phyloP scores from a whole-genome alignment of 2,329 filamentous ascomycete species.

The Beauveria caledonica region DNA sequence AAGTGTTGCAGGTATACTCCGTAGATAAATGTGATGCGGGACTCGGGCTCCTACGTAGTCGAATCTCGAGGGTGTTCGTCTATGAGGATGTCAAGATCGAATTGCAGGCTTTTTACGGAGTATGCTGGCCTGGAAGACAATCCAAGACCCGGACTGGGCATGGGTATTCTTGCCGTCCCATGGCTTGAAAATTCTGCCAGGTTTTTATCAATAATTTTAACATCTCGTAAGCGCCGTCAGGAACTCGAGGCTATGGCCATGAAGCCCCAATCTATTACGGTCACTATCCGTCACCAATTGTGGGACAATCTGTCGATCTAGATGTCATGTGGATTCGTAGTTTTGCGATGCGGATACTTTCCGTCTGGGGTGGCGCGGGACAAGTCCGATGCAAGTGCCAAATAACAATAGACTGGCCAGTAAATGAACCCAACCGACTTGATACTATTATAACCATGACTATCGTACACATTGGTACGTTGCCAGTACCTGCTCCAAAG shows the following conservation, averaged over 20 bases:
- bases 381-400: not conserved
- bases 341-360: not conserved
- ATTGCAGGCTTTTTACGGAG: too few relatives aligned
- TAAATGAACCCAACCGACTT: not conserved
- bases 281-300: not conserved
- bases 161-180: not conserved
- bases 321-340: not conserved
- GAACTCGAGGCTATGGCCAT: not conserved
- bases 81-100: too few relatives aligned
- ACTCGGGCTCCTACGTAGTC: not conserved
- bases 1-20: not conserved
- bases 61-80: not conserved
- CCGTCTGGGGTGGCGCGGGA: not conserved
- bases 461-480: conserved; percentile 27
- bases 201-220: not conserved
- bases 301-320: not conserved
- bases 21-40: not conserved
- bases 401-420: not conserved
- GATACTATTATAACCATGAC: conserved; percentile 20
- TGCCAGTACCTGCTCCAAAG: not conserved
- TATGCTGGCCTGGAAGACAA: not conserved
- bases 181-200: not conserved
- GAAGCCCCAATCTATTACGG: not conserved
- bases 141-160: not conserved
- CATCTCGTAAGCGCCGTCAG: not conserved